phyloP scores from a whole-genome alignment of 2,329 filamentous ascomycete species.

The Venturia pyrina region DNA sequence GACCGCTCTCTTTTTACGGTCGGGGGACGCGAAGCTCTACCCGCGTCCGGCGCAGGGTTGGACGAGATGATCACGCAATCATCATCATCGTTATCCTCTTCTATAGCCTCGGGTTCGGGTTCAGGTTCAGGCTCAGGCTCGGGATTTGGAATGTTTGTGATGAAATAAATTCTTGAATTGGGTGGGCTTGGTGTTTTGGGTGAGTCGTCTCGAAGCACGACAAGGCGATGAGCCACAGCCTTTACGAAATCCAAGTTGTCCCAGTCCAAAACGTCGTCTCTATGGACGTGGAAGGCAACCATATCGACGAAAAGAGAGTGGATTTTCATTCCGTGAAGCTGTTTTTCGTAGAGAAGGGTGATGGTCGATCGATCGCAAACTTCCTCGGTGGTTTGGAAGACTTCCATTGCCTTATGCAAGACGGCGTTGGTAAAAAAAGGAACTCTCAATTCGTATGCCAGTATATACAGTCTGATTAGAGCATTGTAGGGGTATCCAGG shows the following conservation, averaged over 20 bases:
- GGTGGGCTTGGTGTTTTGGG: not conserved
- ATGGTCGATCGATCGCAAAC: not conserved
- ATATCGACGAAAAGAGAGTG: not conserved
- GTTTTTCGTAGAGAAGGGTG: not conserved
- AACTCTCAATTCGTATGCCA: not conserved
- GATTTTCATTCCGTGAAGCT: not conserved
- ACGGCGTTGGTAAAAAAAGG: not conserved
- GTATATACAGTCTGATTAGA: not conserved
- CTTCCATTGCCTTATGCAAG: not conserved
- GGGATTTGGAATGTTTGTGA: not conserved
- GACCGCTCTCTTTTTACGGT: not conserved
- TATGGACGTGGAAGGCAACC: not conserved
- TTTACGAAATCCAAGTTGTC: not conserved
- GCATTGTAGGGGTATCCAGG: not conserved
- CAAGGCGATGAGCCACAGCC: not conserved
- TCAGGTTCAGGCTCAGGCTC: not conserved
- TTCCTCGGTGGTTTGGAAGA: not conserved
- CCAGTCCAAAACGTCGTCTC: not conserved
- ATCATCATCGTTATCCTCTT: not conserved
- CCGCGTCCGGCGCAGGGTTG: not conserved
- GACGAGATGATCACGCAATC: not conserved
- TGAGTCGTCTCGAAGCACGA: not conserved
- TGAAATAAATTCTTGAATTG: not conserved
- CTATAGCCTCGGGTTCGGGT: not conserved
- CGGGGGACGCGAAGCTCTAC: not conserved